Conservation (phyloP, 805 yeast species). For the Metschnikowia drakensbergensis region DNA sequence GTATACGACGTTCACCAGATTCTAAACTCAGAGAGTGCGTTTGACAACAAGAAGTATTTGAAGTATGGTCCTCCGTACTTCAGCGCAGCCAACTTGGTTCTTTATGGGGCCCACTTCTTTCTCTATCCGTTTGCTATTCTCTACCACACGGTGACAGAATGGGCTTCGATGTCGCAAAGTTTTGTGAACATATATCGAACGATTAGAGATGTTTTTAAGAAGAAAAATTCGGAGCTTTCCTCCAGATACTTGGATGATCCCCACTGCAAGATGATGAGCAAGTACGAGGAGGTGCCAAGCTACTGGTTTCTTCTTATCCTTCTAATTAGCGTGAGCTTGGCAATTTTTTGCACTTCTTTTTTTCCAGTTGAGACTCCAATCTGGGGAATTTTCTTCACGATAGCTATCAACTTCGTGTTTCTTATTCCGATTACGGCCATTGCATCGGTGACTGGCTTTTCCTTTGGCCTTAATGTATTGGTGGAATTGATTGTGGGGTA, state of each 20-base stretch:
- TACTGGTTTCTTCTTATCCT: slow-evolving; percentile 59
- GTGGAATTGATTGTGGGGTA: slow-evolving; percentile 65
- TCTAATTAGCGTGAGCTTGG: slow-evolving; percentile 41
- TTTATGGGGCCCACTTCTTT: slow-evolving; percentile 55
- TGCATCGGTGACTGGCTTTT: slow-evolving; percentile 57
- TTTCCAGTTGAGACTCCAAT: slow-evolving; percentile 57
- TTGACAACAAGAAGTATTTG: slow-evolving; percentile 47
- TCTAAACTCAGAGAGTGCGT: slow-evolving; percentile 38
- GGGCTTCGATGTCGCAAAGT: slow-evolving; percentile 39
- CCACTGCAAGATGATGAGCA: slow-evolving; percentile 54
- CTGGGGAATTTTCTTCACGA: slow-evolving; percentile 59
- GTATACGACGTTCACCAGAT: slow-evolving; percentile 45
- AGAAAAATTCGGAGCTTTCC: slow-evolving; percentile 1
- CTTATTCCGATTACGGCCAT: slow-evolving; percentile 61
- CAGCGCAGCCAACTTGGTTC: slow-evolving; percentile 56
- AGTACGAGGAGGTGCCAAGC: slow-evolving; percentile 68
- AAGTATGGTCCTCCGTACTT: slow-evolving; percentile 65
- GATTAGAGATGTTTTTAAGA: slow-evolving; percentile 24
- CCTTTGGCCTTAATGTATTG: slow-evolving; percentile 57
- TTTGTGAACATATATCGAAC: slow-evolving; percentile 33
- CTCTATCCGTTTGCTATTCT: slow-evolving; percentile 53
- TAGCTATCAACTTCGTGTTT: slow-evolving; percentile 51
- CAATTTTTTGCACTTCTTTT: slow-evolving; percentile 42
- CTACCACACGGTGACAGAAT: slow-evolving; percentile 45
- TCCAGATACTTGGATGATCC: slow-evolving; percentile 41